A percentile compares a stretch with the other conserved stretches of the same genome.
Conservation (phyloP, 176 grass and related monocot species). For the Miscanthus lutarioriparius region DNA sequence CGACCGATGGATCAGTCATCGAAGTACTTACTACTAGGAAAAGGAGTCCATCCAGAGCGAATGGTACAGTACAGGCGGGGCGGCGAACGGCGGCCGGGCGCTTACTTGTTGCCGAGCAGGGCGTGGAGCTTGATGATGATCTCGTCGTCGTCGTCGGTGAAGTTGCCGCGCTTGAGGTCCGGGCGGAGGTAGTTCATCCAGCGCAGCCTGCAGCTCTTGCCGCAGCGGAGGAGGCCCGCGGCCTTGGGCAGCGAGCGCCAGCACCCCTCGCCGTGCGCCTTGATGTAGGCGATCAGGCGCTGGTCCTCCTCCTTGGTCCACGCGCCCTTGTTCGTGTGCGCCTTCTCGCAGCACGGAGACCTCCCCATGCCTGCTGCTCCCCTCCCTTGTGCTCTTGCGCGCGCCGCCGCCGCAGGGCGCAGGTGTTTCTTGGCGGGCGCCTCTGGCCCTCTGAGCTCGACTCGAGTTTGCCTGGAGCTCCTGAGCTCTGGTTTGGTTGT, state of each 20-base stretch:
- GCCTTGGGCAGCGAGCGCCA: slow-evolving; percentile 88
- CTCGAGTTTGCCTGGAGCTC: not conserved
- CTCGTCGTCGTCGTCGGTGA: slow-evolving; percentile 80
- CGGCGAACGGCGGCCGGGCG: too few species aligned
- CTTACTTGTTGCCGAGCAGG: slow-evolving; percentile 89
- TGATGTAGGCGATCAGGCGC: slow-evolving; percentile 79
- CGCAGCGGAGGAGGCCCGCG: slow-evolving; percentile 78
- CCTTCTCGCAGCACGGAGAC: slow-evolving; percentile 91
- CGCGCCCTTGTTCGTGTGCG: slow-evolving; percentile 87
- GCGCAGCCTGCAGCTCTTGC: slow-evolving; percentile 90
- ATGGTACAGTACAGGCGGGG: not conserved
- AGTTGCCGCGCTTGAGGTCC: slow-evolving; percentile 89
- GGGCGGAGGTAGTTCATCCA: slow-evolving; percentile 98
- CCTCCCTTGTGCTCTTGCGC: too few species aligned
- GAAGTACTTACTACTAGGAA: not conserved
- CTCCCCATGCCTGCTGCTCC: slow-evolving; percentile 48
- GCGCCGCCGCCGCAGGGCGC: not conserved
- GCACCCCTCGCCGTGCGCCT: slow-evolving; percentile 66
- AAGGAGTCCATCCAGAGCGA: not conserved
- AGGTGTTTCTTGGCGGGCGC: not conserved
- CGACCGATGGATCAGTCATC: not conserved
- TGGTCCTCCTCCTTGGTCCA: slow-evolving; percentile 89
- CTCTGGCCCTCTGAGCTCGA: not conserved
- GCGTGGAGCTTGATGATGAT: slow-evolving; percentile 87
- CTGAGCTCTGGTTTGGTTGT: not conserved